Conservation (phyloP, 2,329 filamentous ascomycete species). For the Coniosporium tulheliwenetii region DNA sequence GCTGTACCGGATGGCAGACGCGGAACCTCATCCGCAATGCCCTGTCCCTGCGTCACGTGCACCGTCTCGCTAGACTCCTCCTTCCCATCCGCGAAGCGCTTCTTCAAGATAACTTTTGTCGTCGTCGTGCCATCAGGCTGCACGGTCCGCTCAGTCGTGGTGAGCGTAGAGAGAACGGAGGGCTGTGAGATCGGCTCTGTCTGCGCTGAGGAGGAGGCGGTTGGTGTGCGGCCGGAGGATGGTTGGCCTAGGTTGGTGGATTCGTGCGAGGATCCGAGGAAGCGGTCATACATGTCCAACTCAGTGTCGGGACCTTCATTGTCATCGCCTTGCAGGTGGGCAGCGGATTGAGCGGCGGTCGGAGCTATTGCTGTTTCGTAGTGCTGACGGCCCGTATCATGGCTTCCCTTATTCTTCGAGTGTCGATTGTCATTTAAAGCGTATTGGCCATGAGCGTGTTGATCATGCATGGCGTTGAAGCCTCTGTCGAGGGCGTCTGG, state of each 20-base stretch:
- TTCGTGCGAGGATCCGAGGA: conserved; percentile 16
- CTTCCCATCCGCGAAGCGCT: conserved; percentile 42
- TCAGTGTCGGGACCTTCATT: conserved; percentile 23
- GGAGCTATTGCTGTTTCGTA: too few species aligned
- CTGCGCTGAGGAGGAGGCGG: not conserved
- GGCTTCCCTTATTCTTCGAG: not conserved
- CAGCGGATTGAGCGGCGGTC: conserved; percentile 3
- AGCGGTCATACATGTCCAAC: conserved; percentile 36
- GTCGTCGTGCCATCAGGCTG: conserved; percentile 41
- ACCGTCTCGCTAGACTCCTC: conserved; percentile 43
- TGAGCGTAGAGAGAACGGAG: conserved; percentile 37
- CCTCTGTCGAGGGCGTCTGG: too few species aligned
- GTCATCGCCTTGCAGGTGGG: conserved; percentile 3
- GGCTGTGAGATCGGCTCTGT: not conserved
- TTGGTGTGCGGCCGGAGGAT: conserved; percentile 5
- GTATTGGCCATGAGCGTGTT: not conserved
- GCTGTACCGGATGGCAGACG: not conserved
- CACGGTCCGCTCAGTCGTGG: conserved; percentile 38
- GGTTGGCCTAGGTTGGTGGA: conserved; percentile 6
- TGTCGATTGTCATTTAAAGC: not conserved
- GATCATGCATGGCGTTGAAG: too few species aligned
- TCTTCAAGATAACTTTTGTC: conserved; percentile 41
- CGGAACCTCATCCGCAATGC: not conserved
- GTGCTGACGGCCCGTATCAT: not conserved
- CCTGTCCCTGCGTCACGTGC: conserved; percentile 19